Evolutionary conservation across 2,329 filamentous ascomycete genomes (phyloP), one percentile per base, ranked within the genome.

Genomic region (Cladophialophora yegresii): DNA sequence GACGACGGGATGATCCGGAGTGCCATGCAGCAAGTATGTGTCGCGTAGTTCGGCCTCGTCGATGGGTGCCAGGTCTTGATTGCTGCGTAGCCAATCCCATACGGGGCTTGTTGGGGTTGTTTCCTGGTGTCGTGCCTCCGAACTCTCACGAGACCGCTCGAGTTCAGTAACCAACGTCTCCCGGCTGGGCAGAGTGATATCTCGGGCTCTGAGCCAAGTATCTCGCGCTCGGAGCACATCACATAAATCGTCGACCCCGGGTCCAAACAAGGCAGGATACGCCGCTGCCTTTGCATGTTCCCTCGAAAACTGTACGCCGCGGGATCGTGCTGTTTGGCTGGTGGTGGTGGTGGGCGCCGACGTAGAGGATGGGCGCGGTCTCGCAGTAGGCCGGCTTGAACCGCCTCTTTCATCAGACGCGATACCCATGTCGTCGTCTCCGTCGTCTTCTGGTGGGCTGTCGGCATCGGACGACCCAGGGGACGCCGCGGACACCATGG

Each of bases 151-250:
- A 10, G 33, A 30, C 20, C 20, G 49, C n/a, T 54, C 13, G 12
- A 54, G 57, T 20, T 60, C 50, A 33, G 22, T 33, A 49, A 43
- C 54, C 22, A 80, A 67, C 16, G 74, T 76, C 45, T 71, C 70
- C 9, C 81, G 78, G 61, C 76, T 80, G 3, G 85, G 85, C 49
- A 87, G 76, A 2, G 80, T 81, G 10, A 79, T 76, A 65, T 86
- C 81, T 9, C 77, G 67, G 3, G 60, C 64, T 0, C 75, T 75
- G 32, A 71, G 72, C 84, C 84, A 87, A 54, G 77, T 76, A 61
- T 84, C 80, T 59, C 82, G 77, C 16, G 81, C 78, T 67, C 77
- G 75, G 6, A 84, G 63, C 4, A 82, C 73, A 9, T 81, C 77
- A 20, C 77, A 73, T n/a, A 84, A 70, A 64, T 86, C 84, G 20